These are phyloP conservation scores for Taiozyma onychis DNA, from an alignment of 1,139 yeast species.

Conservation along the genomic window DNA sequence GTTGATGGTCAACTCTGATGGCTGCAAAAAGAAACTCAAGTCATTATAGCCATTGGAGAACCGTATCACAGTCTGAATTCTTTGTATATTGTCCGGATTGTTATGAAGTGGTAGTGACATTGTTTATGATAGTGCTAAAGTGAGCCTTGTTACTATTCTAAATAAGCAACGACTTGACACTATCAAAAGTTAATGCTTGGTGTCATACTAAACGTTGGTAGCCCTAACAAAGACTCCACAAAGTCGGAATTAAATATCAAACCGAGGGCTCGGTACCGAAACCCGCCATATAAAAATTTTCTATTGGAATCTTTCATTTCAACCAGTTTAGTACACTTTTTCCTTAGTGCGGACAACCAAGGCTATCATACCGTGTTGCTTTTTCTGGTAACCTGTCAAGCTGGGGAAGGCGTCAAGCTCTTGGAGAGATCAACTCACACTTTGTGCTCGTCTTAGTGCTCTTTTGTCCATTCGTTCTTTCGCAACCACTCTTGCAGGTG, in stretches of 20 bases:
- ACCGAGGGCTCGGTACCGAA: background rate
- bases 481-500: conserved; percentile 32
- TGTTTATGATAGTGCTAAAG: background rate
- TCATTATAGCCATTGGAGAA: conserved; percentile 47
- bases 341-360: conserved; percentile 57
- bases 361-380: conserved; percentile 62
- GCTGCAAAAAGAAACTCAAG: conserved; percentile 29
- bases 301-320: background rate
- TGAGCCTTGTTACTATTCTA: no score
- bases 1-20: conserved; percentile 34
- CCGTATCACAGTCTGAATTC: conserved; percentile 37
- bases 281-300: conserved; percentile 1
- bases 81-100: background rate
- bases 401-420: conserved; percentile 57
- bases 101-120: conserved; percentile 9
- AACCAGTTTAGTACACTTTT: conserved; percentile 8
- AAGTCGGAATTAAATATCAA: background rate
- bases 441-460: conserved; percentile 57
- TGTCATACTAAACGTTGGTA: background rate
- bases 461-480: conserved; percentile 34
- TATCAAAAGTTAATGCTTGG: no score
- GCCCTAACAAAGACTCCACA: background rate
- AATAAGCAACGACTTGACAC: no score
- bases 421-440: conserved; percentile 46
- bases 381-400: conserved; percentile 33